Evolutionary conservation across 2,329 filamentous ascomycete genomes (phyloP), one percentile per base, ranked within the genome.

Genomic region (Colletotrichum godetiae): DNA sequence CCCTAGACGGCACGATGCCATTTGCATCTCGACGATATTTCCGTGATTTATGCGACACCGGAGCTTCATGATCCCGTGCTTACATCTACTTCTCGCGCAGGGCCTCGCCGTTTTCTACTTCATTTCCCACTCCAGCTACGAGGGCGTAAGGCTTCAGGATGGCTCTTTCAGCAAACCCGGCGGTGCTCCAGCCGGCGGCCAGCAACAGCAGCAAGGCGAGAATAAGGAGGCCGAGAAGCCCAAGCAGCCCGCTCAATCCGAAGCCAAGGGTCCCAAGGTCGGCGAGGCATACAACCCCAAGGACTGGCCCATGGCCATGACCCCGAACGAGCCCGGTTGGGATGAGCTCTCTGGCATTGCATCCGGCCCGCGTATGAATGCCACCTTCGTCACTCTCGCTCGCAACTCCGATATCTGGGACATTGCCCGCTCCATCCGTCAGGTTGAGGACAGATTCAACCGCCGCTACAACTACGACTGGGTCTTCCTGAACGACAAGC

Each of bases 361-460:
- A 15, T 86, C 90, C 12, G 93, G 93, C 64, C 90, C 92, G 74
- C 93, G 94, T 79, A 94, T 97, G 89, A 99, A 99, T 84, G 97
- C 97, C 63, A 99, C 97, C 12, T 99, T 99, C 80, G 95, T 99
- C 66, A 98, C 95, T 27, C 90, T 99, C 74, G 97, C 97, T 67
- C 93, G 97, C 79, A 99, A 99, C 86, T 89, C 87, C 68, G 97
- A 99, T 81, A 86, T 98, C 33, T 99, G 97, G 97, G 97, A 99
- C 63, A 98, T 99, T 80, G 94, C 95, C 75, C 92, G 95, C 80
- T 98, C 95, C 13, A 99, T 99, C 80, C 94, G 97, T 69, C 94
- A 98, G 81, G 92, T 99, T 69, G 97, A 99, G 85, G 97, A 99
- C 84, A 94, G 97, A 80, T 99, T 99, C 91, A 99, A 99, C 87